A percentile compares a stretch with the other conserved stretches of the same genome.
Conservation (phyloP, 768 basidiomycete species). For the Hypholoma fasciculare region DNA sequence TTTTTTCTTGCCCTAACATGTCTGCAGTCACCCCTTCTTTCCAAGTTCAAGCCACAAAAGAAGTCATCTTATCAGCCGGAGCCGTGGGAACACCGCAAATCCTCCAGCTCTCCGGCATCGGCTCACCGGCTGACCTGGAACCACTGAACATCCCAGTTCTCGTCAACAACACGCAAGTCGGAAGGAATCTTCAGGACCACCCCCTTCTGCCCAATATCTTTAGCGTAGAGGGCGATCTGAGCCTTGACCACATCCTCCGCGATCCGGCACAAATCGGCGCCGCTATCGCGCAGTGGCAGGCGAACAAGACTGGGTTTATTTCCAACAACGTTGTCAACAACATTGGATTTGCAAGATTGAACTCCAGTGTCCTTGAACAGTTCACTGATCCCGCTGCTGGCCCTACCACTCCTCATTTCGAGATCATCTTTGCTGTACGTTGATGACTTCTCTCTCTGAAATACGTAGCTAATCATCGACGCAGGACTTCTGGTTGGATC, state of each 20-base stretch:
- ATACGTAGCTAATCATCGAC: neutral
- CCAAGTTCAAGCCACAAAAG: conserved; percentile 16
- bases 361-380: conserved; percentile 25
- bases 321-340: conserved; percentile 35
- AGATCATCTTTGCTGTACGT: conserved; percentile 32
- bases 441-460: conserved; percentile 5
- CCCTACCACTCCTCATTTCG: conserved; percentile 21
- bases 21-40: conserved; percentile 3
- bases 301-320: conserved; percentile 31
- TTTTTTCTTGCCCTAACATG: neutral
- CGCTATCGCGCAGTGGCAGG: conserved; percentile 24
- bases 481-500: conserved; percentile 18
- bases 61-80: conserved; percentile 24
- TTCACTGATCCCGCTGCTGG: conserved; percentile 20
- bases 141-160: conserved; percentile 11
- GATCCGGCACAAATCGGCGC: conserved; percentile 8
- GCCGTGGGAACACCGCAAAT: conserved; percentile 21
- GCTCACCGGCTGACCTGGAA: conserved; percentile 12
- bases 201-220: conserved; percentile 17
- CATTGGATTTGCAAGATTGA: conserved; percentile 24
- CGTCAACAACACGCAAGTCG: conserved; percentile 19
- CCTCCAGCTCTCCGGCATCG: conserved; percentile 23
- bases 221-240: conserved; percentile 4
- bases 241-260: conserved; percentile 5
- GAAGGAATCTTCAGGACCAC: conserved; percentile 23